phyloP scores from a whole-genome alignment of 495 filamentous ascomycete species.

The Wilcoxina mikolae region DNA sequence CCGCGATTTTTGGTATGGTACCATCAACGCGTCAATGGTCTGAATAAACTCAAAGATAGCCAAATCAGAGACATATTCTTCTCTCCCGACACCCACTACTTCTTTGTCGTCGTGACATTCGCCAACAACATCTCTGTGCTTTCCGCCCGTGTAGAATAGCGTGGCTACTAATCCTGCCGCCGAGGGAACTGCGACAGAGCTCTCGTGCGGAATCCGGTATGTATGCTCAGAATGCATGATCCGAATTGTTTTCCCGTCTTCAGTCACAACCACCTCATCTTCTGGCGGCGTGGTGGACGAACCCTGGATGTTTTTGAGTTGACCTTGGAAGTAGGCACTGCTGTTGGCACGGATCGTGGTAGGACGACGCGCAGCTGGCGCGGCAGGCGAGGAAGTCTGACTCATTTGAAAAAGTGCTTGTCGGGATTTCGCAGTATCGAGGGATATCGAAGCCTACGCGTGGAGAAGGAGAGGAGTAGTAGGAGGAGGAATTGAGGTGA shows the following conservation, averaged over 20 bases:
- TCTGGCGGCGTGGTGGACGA: background rate
- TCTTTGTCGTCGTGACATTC: too few relatives aligned
- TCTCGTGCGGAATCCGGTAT: constrained; percentile 42
- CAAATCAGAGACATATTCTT: constrained; percentile 51
- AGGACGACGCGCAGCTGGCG: constrained; percentile 10
- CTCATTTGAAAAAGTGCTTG: background rate
- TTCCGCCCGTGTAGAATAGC: constrained; percentile 49
- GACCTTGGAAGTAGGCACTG: constrained; percentile 8
- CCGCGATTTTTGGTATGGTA: constrained; percentile 19
- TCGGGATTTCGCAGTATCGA: background rate
- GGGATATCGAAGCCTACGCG: constrained; percentile 4
- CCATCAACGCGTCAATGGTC: constrained; percentile 49
- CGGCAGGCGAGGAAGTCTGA: constrained; percentile 4
- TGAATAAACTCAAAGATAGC: constrained; percentile 63
- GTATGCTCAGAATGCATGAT: constrained; percentile 43
- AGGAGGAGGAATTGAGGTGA: background rate
- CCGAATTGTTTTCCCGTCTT: constrained; percentile 33
- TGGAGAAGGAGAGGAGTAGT: background rate
- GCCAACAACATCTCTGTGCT: constrained; percentile 32
- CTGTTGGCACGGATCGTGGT: constrained; percentile 4
- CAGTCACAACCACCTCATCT: constrained; percentile 24
- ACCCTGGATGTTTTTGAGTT: constrained; percentile 2
- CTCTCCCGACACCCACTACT: constrained; percentile 39
- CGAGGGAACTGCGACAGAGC: constrained; percentile 35
- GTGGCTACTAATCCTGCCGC: constrained; percentile 44